phyloP scores from a whole-genome alignment of 177 flowering plant species.

The Telopea speciosissima region DNA sequence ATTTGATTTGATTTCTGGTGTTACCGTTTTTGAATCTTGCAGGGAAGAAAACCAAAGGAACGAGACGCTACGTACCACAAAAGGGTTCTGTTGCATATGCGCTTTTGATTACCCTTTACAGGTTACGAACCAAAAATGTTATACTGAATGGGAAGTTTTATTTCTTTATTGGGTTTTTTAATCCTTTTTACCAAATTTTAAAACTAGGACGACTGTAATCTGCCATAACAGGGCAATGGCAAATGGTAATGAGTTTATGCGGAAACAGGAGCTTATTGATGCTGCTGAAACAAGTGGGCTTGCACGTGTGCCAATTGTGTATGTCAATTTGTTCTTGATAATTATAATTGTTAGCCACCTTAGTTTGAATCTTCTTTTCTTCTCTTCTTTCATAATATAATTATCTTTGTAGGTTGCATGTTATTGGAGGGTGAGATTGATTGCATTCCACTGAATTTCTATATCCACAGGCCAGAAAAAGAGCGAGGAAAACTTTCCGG shows the following conservation, averaged over 20 bases:
- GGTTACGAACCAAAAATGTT: slow-evolving; percentile 35
- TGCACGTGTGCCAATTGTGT: slow-evolving; percentile 70
- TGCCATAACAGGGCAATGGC: slow-evolving; percentile 40
- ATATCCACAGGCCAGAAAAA: slow-evolving; percentile 55
- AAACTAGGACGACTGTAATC: background rate
- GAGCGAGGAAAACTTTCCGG: slow-evolving; percentile 59
- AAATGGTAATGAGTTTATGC: slow-evolving; percentile 66
- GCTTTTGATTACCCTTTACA: slow-evolving; percentile 68
- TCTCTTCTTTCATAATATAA: background rate
- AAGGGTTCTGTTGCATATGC: slow-evolving; percentile 91
- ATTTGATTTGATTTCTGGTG: background rate
- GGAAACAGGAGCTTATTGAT: slow-evolving; percentile 85
- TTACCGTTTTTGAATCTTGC: background rate
- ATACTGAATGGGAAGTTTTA: background rate
- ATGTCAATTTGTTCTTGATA: slow-evolving; percentile 17
- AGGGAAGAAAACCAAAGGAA: slow-evolving; percentile 54
- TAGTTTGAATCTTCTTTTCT: background rate
- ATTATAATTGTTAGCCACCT: background rate
- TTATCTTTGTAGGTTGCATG: background rate
- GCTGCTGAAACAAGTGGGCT: slow-evolving; percentile 96
- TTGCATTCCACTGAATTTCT: slow-evolving; percentile 5
- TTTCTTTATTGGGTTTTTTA: no score
- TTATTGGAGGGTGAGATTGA: background rate
- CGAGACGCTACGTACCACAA: slow-evolving; percentile 68
- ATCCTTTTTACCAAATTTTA: background rate